Percentiles rank a stretch among this genome's conserved stretches.
Evolutionary conservation across 768 basidiomycete species (phyloP).

Genomic region (Boletus reticulatus): DNA sequence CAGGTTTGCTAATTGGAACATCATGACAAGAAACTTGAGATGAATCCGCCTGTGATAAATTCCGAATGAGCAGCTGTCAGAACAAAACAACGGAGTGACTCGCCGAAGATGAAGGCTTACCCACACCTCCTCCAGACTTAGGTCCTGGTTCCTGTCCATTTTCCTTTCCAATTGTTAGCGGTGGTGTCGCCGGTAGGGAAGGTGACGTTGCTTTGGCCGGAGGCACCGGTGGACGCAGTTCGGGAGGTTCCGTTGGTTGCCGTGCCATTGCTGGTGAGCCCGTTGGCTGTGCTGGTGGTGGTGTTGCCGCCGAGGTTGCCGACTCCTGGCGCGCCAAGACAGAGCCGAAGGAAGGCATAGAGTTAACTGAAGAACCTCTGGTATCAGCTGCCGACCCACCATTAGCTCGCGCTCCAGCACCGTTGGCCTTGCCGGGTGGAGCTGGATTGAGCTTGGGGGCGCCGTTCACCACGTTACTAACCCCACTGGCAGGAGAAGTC

Average conservation of each 20-base stretch:
- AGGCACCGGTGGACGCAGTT: background rate
- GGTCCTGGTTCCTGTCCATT: background rate
- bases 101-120: slow-evolving; percentile 34
- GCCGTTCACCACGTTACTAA: slow-evolving; percentile 9
- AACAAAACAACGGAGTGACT: slow-evolving; percentile 21
- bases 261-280: background rate
- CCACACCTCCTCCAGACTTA: slow-evolving; percentile 20
- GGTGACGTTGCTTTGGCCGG: background rate
- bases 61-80: slow-evolving; percentile 31
- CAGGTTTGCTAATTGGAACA: slow-evolving; percentile 18
- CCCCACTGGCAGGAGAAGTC: slow-evolving; percentile 5
- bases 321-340: slow-evolving; percentile 11
- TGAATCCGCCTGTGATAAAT: slow-evolving; percentile 16
- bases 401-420: slow-evolving; percentile 22
- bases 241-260: background rate
- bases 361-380: slow-evolving; percentile 23
- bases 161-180: slow-evolving; percentile 6
- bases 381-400: slow-evolving; percentile 32
- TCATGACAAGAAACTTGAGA: background rate
- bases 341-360: slow-evolving; percentile 17
- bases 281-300: background rate
- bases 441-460: slow-evolving; percentile 19
- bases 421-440: slow-evolving; percentile 19
- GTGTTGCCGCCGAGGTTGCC: background rate
- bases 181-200: background rate